These are phyloP conservation scores for Metschnikowia picachoensis DNA, from an alignment of 805 yeast genomes.

Conservation along the genomic window DNA sequence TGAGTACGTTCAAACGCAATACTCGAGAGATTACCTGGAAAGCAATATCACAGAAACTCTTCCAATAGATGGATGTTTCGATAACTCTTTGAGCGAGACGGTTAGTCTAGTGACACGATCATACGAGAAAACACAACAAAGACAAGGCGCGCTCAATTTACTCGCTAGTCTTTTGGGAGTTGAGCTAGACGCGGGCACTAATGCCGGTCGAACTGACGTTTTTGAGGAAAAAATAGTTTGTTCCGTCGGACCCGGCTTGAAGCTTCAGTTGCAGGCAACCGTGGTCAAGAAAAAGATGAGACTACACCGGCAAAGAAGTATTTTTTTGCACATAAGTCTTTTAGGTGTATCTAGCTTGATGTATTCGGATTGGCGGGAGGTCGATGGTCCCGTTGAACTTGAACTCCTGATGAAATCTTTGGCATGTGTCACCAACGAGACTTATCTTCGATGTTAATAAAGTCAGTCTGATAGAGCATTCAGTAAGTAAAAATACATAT, in stretches of 20 bases:
- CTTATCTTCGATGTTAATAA: constrained; percentile 2
- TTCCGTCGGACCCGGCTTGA: constrained; percentile 12
- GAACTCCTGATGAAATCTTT: constrained; percentile 5
- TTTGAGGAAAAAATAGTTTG: constrained; percentile 14
- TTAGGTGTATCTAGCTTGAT: not conserved
- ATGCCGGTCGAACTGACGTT: not conserved
- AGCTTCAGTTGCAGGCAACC: constrained; percentile 13
- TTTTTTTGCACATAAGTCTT: not conserved
- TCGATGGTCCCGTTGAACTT: constrained; percentile 1
- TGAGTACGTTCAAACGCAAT: constrained; percentile 5
- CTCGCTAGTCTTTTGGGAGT: constrained; percentile 1
- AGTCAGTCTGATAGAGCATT: too few species aligned
- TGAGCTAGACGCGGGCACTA: not conserved
- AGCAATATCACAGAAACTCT: not conserved
- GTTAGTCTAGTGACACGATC: constrained; percentile 9
- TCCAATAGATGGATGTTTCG: constrained; percentile 14
- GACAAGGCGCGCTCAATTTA: not conserved
- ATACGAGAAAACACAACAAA: not conserved
- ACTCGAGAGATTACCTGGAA: not conserved
- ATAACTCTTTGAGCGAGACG: constrained; percentile 14
- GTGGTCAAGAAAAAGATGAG: constrained; percentile 2
- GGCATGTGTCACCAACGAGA: constrained; percentile 9
- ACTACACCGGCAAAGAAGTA: constrained; percentile 1
- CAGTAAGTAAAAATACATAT: too few species aligned
- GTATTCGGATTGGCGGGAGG: constrained; percentile 4